Evolutionary conservation across 2,329 filamentous ascomycete genomes (phyloP).

Genomic region (Curvularia spicifera): DNA sequence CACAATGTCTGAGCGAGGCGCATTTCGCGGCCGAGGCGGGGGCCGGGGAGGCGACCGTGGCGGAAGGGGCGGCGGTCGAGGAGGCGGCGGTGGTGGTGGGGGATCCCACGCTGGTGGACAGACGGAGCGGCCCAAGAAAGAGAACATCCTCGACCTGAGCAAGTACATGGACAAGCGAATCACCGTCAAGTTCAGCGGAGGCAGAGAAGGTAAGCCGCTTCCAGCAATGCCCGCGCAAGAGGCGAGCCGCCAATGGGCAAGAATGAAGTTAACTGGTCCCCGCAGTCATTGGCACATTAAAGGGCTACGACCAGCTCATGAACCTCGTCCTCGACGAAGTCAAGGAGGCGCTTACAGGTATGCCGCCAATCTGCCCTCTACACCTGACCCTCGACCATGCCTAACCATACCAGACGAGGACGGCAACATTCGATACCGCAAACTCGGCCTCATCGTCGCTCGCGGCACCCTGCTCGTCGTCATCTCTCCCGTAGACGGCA

Average conservation of each 20-base stretch:
- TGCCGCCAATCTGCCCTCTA: conserved; percentile 26
- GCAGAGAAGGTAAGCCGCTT: conserved; percentile 73
- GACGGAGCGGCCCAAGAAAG: conserved; percentile 86
- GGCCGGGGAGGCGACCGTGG: conserved; percentile 47
- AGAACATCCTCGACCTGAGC: conserved; percentile 92
- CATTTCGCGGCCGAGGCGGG: conserved; percentile 54
- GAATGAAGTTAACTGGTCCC: conserved; percentile 8
- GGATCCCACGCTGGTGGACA: conserved; percentile 43
- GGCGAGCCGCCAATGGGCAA: background rate
- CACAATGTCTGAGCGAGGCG: conserved; percentile 63
- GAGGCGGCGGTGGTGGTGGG: conserved; percentile 38
- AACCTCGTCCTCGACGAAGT: conserved; percentile 96
- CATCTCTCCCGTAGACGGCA: conserved; percentile 91
- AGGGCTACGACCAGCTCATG: conserved; percentile 97
- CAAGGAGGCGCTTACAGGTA: conserved; percentile 87
- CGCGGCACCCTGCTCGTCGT: conserved; percentile 91
- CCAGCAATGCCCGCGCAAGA: background rate
- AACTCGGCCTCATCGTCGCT: conserved; percentile 83
- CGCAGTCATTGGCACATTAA: conserved; percentile 83
- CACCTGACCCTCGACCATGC: background rate
- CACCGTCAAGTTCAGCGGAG: conserved; percentile 94
- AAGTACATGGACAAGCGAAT: conserved; percentile 99
- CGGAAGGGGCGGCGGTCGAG: conserved; percentile 52
- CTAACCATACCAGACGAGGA: conserved; percentile 74
- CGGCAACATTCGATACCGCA: conserved; percentile 81